These are phyloP conservation scores for Planoprotostelium fungivorum DNA, from an alignment of 78 protist species.

Conservation along the genomic window DNA sequence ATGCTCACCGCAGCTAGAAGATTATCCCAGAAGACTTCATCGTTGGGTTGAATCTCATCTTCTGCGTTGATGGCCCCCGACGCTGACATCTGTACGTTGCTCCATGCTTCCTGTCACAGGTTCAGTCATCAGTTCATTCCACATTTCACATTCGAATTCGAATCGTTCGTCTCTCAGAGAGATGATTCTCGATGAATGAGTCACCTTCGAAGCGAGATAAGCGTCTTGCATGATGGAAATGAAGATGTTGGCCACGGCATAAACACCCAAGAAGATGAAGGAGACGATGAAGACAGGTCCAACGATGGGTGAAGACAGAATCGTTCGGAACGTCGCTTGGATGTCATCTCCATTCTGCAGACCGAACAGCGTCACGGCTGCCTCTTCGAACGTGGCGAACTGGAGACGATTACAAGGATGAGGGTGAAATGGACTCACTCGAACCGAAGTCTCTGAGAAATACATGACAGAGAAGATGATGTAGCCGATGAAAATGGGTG, in stretches of 20 bases:
- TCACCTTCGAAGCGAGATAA: background rate
- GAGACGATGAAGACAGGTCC: conserved; percentile 24
- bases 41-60: background rate
- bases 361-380: conserved; percentile 51
- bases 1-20: background rate
- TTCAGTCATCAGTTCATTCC: background rate
- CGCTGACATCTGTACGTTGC: background rate
- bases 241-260: conserved; percentile 41
- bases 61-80: background rate
- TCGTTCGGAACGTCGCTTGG: conserved; percentile 49
- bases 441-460: conserved; percentile 21
- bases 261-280: conserved; percentile 37
- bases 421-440: background rate
- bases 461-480: conserved; percentile 43
- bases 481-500: conserved; percentile 59
- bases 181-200: background rate
- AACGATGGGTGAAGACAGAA: conserved; percentile 22
- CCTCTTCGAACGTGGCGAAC: conserved; percentile 47
- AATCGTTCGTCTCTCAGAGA: too few species aligned
- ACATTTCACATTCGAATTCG: background rate
- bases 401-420: background rate
- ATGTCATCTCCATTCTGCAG: conserved; percentile 65
- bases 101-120: background rate
- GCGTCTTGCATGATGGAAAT: background rate
- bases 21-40: background rate